Evolutionary conservation across 768 basidiomycete genomes (phyloP).

Genomic region (Phaffia tasmanica): DNA sequence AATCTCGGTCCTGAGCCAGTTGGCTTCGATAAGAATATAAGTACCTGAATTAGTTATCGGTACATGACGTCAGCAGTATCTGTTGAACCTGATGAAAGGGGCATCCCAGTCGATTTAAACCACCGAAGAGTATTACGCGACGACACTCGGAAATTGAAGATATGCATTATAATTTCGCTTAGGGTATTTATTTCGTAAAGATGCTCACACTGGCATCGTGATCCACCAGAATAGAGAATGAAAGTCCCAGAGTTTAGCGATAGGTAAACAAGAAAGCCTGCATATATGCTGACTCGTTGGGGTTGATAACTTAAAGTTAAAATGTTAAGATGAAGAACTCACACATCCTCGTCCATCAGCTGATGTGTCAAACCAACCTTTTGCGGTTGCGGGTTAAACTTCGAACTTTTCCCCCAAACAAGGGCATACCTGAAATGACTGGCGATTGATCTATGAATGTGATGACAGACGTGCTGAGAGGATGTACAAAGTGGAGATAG

Average conservation of each 20-base stretch:
- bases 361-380: constrained; percentile 65
- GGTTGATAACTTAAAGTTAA: neutral
- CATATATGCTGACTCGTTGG: neutral
- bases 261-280: neutral
- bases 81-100: too few relatives aligned
- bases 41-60: too few relatives aligned
- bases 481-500: neutral
- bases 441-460: constrained; percentile 78
- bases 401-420: constrained; percentile 52
- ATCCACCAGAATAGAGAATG: neutral
- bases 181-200: constrained; percentile 34
- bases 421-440: constrained; percentile 79
- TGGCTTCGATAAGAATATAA: too few relatives aligned
- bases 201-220: constrained; percentile 33
- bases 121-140: too few relatives aligned
- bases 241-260: neutral
- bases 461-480: constrained; percentile 65
- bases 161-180: too few relatives aligned
- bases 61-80: too few relatives aligned
- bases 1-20: too few relatives aligned
- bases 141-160: too few relatives aligned
- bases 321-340: constrained; percentile 24
- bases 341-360: constrained; percentile 54
- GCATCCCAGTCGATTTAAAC: too few relatives aligned
- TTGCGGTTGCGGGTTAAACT: constrained; percentile 33